phyloP scores from a whole-genome alignment of 306 rosid genomes.

The Prinsepia uniflora region DNA sequence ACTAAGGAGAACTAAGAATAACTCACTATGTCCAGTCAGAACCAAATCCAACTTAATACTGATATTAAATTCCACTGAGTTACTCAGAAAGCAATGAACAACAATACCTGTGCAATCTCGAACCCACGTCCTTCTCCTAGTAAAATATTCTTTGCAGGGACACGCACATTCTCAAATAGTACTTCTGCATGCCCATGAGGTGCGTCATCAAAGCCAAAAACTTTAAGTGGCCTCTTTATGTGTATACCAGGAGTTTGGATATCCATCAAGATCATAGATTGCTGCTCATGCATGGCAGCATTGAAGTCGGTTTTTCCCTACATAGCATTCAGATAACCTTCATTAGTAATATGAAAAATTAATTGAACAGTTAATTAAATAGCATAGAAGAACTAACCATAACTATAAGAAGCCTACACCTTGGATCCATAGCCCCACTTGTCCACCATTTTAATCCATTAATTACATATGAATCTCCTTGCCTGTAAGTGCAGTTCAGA shows the following conservation, averaged over 20 bases:
- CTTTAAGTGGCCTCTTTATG: conserved; percentile 73
- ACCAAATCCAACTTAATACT: background rate
- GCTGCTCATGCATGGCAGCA: conserved; percentile 80
- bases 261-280: conserved; percentile 95
- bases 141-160: conserved; percentile 71
- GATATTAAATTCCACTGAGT: background rate
- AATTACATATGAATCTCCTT: conserved; percentile 78
- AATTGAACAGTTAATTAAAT: conserved; percentile 7
- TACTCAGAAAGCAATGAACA: conserved; percentile 7
- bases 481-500: conserved; percentile 35
- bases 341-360: conserved; percentile 13
- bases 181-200: conserved; percentile 99
- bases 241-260: conserved; percentile 73
- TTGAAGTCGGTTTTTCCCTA: conserved; percentile 95
- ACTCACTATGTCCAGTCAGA: background rate
- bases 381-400: conserved; percentile 60
- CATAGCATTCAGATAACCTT: conserved; percentile 28
- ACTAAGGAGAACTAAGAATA: background rate
- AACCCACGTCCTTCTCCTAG: conserved; percentile 96
- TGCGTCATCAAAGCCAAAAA: conserved; percentile 95
- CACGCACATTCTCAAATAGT: conserved; percentile 66
- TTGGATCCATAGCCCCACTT: conserved; percentile 98
- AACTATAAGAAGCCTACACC: conserved; percentile 81
- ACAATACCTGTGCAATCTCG: conserved; percentile 91
- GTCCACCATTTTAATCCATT: conserved; percentile 98